phyloP scores from a whole-genome alignment of 768 basidiomycete genomes.

The Russula sp. region DNA sequence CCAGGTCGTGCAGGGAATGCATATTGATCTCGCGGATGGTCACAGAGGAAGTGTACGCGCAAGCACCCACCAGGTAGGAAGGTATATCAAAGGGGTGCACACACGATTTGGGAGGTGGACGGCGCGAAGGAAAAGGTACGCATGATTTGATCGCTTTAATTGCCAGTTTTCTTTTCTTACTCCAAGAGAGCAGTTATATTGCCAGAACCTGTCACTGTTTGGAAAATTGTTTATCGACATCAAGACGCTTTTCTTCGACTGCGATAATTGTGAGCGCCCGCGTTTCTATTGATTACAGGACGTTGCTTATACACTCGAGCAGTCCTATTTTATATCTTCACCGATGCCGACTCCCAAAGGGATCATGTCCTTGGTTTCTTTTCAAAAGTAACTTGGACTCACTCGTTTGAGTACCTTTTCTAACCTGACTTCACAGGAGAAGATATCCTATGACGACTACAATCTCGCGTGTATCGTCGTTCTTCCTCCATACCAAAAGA shows the following conservation, averaged over 20 bases:
- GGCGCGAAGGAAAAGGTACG: slow-evolving; percentile 79
- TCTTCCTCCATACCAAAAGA: slow-evolving; percentile 87
- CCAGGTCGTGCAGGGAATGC: not conserved
- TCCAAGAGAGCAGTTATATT: slow-evolving; percentile 66
- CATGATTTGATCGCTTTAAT: not conserved
- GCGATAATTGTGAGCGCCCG: slow-evolving; percentile 66
- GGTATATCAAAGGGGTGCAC: slow-evolving; percentile 87
- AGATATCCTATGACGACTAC: slow-evolving; percentile 93
- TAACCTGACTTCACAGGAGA: slow-evolving; percentile 58
- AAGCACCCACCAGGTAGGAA: slow-evolving; percentile 81
- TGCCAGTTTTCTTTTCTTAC: slow-evolving; percentile 12
- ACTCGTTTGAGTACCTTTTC: not conserved
- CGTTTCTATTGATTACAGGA: not conserved
- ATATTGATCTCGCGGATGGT: not conserved
- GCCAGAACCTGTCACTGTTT: slow-evolving; percentile 92
- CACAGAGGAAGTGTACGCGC: slow-evolving; percentile 62
- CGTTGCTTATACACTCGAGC: slow-evolving; percentile 16
- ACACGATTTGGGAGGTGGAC: slow-evolving; percentile 95
- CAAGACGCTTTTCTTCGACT: slow-evolving; percentile 92
- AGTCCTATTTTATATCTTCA: slow-evolving; percentile 93
- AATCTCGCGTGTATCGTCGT: slow-evolving; percentile 97
- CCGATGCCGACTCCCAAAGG: slow-evolving; percentile 72
- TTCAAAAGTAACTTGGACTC: slow-evolving; percentile 49
- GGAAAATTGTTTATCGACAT: slow-evolving; percentile 99
- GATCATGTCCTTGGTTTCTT: slow-evolving; percentile 83